Conservation (phyloP, 352 stramenopile species). For the Phytophthora aleatoria region DNA sequence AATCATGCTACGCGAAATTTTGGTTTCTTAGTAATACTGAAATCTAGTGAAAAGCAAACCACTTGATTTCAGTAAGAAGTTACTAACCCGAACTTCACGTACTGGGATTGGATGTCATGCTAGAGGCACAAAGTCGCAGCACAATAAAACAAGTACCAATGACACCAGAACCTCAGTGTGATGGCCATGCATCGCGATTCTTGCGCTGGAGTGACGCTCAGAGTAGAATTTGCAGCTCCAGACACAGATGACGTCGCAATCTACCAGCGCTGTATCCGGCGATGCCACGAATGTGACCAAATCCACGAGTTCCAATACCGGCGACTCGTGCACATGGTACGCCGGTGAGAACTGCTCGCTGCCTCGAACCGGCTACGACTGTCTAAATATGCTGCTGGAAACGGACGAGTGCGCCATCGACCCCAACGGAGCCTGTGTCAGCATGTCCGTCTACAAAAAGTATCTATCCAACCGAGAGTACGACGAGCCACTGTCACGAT, state of each 20-base stretch:
- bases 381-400: slow-evolving; percentile 33
- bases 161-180: not conserved
- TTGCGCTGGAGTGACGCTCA: slow-evolving; percentile 7
- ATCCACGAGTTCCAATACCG: slow-evolving; percentile 25
- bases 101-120: not conserved
- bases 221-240: slow-evolving; percentile 18
- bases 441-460: slow-evolving; percentile 27
- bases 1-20: not conserved
- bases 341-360: slow-evolving; percentile 19
- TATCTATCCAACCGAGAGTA: slow-evolving; percentile 32
- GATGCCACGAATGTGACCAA: slow-evolving; percentile 13
- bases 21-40: not conserved
- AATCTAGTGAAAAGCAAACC: not conserved
- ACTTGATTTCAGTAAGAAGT: slow-evolving; percentile 15
- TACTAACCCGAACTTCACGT: not conserved
- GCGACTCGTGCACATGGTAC: slow-evolving; percentile 47
- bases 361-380: slow-evolving; percentile 37
- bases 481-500: slow-evolving; percentile 32
- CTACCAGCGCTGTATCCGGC: not conserved
- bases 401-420: slow-evolving; percentile 42
- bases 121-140: slow-evolving; percentile 5
- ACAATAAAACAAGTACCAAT: slow-evolving; percentile 21
- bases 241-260: slow-evolving; percentile 18
- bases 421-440: slow-evolving; percentile 43
- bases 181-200: slow-evolving; percentile 18